Evolutionary conservation across 148 eudicot species (phyloP), one percentile per base, ranked within the genome.

Genomic region (Nepenthes gracilis): DNA sequence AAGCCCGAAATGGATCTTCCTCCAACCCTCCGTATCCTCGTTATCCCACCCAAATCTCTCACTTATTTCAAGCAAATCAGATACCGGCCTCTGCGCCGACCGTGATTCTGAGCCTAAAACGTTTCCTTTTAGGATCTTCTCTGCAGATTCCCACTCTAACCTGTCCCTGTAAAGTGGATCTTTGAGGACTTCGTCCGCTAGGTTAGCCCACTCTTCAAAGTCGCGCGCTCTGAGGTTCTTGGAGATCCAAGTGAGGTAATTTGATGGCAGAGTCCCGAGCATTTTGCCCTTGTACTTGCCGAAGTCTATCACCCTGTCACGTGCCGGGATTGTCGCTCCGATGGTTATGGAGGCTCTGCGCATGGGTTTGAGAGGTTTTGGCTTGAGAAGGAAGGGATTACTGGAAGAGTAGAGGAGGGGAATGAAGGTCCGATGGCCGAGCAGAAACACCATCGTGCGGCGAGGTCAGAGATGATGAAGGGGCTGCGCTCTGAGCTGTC

Each of bases 11-110:
- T 85, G 75, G 58, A 87, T 47, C 81, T 50, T 73, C 36, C 78
- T 68, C 97, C 97, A 87, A 4, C 82, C 95, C 12, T 14, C 5
- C 58, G 73, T 81, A 58, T 90, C 95, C 15, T 83, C 87, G 43
- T 81, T 81, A 62, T 90, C 92, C 97, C 97, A 87, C 4, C 95
- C 95, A 47, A 87, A 87, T 69, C 86, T 72, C 69, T 77, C 75
- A 59, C 89, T 81, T 2, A 87, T 59, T 45, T 81, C 92, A 32
- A 75, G 47, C 75, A 87, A 38, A 43, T 81, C 87, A 51, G 80
- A 57, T 11, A 55, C 54, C 10, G 67, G 43, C 1, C 32, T 52
- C 55, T 12, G 15, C 51, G 37, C 36, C 1, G 62, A 37, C 2
- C 52, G 33, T 3, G 52, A 35, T 1, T 54, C 33, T 4, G 60